A percentile compares a stretch with the other conserved stretches of the same genome.
Evolutionary conservation across 805 yeast species (phyloP).

Genomic region (Teunomyces stri): DNA sequence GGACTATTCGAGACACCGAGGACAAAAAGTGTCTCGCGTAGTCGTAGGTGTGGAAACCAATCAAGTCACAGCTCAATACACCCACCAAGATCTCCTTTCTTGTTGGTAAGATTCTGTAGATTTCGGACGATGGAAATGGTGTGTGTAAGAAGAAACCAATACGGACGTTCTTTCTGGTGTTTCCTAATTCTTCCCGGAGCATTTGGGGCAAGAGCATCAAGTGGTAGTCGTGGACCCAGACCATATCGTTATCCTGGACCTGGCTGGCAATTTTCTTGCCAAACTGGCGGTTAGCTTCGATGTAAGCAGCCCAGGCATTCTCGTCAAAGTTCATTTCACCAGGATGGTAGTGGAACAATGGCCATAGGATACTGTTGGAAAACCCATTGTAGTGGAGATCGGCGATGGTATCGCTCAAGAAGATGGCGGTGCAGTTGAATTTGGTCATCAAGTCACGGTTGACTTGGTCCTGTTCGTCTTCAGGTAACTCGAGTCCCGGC

Average conservation of each 20-base stretch:
- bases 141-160: conserved; percentile 95
- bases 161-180: conserved; percentile 53
- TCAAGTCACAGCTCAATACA: conserved; percentile 86
- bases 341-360: conserved; percentile 96
- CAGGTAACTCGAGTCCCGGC: conserved; percentile 87
- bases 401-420: conserved; percentile 82
- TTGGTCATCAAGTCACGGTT: conserved; percentile 66
- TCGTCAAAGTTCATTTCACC: conserved; percentile 99
- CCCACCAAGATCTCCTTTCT: conserved; percentile 89
- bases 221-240: conserved; percentile 99
- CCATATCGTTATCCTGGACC: conserved; percentile 77
- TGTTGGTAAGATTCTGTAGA: conserved; percentile 93
- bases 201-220: conserved; percentile 91
- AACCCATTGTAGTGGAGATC: conserved; percentile 97
- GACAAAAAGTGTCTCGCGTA: conserved; percentile 94
- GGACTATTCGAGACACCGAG: conserved; percentile 77
- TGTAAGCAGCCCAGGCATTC: conserved; percentile 96
- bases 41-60: conserved; percentile 99
- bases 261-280: conserved; percentile 69
- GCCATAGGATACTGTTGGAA: conserved; percentile 94
- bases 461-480: conserved; percentile 65
- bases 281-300: conserved; percentile 84
- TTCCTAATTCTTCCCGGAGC: conserved; percentile 62
- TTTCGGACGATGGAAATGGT: conserved; percentile 96
- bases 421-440: conserved; percentile 89